phyloP scores from a whole-genome alignment of 805 yeast species.

The Candida maltosa region DNA sequence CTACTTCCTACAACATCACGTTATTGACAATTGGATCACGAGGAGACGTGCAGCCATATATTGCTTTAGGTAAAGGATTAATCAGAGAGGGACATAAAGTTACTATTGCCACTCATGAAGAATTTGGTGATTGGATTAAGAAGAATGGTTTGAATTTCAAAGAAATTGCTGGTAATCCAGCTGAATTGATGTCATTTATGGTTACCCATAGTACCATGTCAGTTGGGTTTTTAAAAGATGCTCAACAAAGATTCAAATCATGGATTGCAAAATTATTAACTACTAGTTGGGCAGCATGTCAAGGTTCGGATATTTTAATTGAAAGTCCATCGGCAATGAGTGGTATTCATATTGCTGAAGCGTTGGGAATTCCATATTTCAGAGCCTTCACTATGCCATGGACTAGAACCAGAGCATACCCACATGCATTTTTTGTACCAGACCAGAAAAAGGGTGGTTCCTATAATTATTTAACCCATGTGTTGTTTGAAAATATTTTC shows the following conservation, averaged over 20 bases:
- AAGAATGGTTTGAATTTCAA: conserved; percentile 64
- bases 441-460: conserved; percentile 92
- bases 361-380: conserved; percentile 82
- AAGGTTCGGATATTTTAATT: conserved; percentile 74
- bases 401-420: conserved; percentile 93
- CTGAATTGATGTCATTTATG: conserved; percentile 88
- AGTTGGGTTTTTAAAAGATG: conserved; percentile 78
- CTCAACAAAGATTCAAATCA: conserved; percentile 68
- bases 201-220: conserved; percentile 87
- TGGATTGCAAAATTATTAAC: conserved; percentile 77
- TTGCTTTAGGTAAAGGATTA: conserved; percentile 81
- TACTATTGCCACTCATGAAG: conserved; percentile 80
- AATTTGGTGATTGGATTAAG: conserved; percentile 74
- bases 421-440: conserved; percentile 94
- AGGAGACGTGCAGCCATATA: conserved; percentile 96
- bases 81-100: conserved; percentile 79
- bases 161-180: conserved; percentile 88
- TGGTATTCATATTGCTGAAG: conserved; percentile 94
- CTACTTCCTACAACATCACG: conserved; percentile 55
- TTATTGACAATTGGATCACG: conserved; percentile 89
- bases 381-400: conserved; percentile 98
- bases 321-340: conserved; percentile 98
- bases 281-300: conserved; percentile 86
- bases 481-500: conserved; percentile 85
- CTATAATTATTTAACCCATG: conserved; percentile 88